These are phyloP conservation scores for Tephrocybe sp. DNA, from an alignment of 768 basidiomycete genomes.

Conservation along the genomic window DNA sequence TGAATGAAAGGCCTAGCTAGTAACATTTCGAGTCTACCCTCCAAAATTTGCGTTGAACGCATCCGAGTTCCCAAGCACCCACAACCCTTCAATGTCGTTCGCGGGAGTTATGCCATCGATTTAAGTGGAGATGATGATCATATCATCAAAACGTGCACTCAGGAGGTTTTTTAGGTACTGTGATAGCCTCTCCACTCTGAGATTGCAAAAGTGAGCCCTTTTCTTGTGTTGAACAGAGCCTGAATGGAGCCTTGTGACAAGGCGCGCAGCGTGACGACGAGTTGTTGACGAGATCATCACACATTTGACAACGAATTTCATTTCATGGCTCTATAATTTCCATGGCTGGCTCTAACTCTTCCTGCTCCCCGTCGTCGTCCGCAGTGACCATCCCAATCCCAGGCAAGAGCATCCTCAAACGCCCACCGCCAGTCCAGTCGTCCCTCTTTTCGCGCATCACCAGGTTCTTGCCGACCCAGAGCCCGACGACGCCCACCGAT, in stretches of 20 bases:
- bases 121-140: too few relatives aligned
- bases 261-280: too few relatives aligned
- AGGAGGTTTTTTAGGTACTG: too few relatives aligned
- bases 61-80: too few relatives aligned
- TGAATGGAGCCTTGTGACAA: slow-evolving; percentile 1
- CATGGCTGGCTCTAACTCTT: slow-evolving; percentile 40
- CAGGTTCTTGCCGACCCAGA: slow-evolving; percentile 67
- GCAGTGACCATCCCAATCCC: slow-evolving; percentile 79
- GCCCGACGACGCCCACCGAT: slow-evolving; percentile 35
- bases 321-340: slow-evolving; percentile 16
- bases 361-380: slow-evolving; percentile 72
- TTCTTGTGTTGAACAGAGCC: not conserved
- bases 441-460: slow-evolving; percentile 75
- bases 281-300: slow-evolving; percentile 11
- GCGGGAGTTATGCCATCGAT: too few relatives aligned
- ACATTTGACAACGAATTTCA: slow-evolving; percentile 7
- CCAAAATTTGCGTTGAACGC: too few relatives aligned
- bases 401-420: slow-evolving; percentile 81
- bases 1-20: too few relatives aligned
- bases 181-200: too few relatives aligned
- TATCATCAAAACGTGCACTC: too few relatives aligned
- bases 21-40: too few relatives aligned
- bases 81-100: too few relatives aligned
- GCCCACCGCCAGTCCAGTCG: slow-evolving; percentile 65
- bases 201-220: not conserved